These are phyloP conservation scores for Globisporangium nodosum DNA, from an alignment of 352 stramenopile species.

Conservation along the genomic window DNA sequence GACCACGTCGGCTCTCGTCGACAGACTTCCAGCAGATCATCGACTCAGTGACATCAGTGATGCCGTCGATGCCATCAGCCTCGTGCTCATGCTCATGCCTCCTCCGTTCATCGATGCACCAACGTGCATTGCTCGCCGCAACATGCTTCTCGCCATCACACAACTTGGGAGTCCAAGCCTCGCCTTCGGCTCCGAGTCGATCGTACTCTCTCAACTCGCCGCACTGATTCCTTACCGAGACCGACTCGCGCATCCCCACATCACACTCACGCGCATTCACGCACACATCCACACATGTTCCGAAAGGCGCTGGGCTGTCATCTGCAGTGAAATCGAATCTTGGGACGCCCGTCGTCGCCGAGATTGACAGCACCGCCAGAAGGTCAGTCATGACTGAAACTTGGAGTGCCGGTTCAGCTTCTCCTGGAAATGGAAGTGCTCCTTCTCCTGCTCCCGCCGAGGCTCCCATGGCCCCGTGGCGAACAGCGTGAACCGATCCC, in stretches of 20 bases:
- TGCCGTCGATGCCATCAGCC: background rate
- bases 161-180: too few species aligned
- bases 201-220: background rate
- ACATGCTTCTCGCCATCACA: too few species aligned
- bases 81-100: background rate
- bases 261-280: background rate
- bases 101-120: background rate
- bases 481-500: slow-evolving; percentile 56
- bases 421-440: slow-evolving; percentile 34
- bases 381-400: slow-evolving; percentile 9
- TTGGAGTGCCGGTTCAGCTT: slow-evolving; percentile 42
- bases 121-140: too few species aligned
- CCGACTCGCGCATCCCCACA: background rate
- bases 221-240: background rate
- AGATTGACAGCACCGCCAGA: background rate
- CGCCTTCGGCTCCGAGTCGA: too few species aligned
- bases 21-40: background rate
- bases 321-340: background rate
- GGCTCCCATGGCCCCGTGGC: slow-evolving; percentile 40
- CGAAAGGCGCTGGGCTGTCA: too few species aligned
- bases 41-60: background rate
- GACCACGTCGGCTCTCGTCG: background rate
- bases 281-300: too few species aligned
- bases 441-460: slow-evolving; percentile 24
- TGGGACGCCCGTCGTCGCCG: background rate